Percentiles rank a stretch among this genome's conserved stretches.
These are phyloP conservation scores for Lumnitzera racemosa DNA, from an alignment of 345 rosid species.

Conservation along the genomic window DNA sequence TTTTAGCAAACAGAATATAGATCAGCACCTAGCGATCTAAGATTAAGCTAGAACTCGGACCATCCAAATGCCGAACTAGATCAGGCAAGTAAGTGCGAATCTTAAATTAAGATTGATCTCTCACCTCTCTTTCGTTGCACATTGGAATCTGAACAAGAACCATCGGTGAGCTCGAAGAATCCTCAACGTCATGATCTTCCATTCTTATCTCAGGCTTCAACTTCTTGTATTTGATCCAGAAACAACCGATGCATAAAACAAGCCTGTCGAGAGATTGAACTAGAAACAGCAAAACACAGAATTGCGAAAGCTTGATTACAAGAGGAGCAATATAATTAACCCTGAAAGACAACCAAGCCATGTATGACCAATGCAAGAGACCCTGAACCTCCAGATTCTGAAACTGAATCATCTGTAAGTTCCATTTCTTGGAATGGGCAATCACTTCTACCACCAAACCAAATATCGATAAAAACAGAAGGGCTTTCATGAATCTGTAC, in stretches of 20 bases:
- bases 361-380: conserved; percentile 60
- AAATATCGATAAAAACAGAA: conserved; percentile 48
- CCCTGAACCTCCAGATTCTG: conserved; percentile 70
- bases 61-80: background rate
- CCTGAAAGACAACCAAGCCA: conserved; percentile 74
- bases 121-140: conserved; percentile 94
- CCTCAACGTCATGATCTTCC: conserved; percentile 48
- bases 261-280: conserved; percentile 84
- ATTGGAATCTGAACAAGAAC: conserved; percentile 96
- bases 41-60: too few species aligned
- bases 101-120: background rate
- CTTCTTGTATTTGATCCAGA: conserved; percentile 74
- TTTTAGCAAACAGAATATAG: too few species aligned
- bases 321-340: conserved; percentile 67
- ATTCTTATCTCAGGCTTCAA: conserved; percentile 50
- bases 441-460: conserved; percentile 57
- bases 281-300: conserved; percentile 68
- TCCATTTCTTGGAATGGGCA: conserved; percentile 75
- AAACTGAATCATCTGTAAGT: conserved; percentile 34
- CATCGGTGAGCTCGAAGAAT: conserved; percentile 48
- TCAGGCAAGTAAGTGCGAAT: background rate
- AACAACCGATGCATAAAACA: conserved; percentile 70
- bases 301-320: conserved; percentile 47
- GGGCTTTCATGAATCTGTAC: conserved; percentile 64
- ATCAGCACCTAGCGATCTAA: too few species aligned